Percentiles rank a stretch among this genome's conserved stretches.
Conservation (phyloP, 306 rosid species). For the Arachis hypogaea region DNA sequence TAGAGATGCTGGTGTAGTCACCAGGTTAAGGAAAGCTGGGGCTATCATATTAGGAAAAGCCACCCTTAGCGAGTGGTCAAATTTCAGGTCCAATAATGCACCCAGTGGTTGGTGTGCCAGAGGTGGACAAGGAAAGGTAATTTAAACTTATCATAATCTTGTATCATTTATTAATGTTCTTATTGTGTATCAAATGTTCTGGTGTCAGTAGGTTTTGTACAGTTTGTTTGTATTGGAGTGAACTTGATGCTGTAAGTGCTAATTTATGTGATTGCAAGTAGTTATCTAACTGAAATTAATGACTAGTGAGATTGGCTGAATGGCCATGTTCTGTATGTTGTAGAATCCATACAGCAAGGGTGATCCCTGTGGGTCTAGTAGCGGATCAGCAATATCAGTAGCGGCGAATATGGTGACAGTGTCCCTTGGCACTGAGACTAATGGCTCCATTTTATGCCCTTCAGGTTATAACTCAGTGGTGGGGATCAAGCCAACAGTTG, state of each 20-base stretch:
- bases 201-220: background rate
- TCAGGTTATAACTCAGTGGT: conserved; percentile 50
- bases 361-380: conserved; percentile 63
- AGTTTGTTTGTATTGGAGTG: background rate
- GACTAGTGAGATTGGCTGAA: too few relatives aligned
- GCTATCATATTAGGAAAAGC: conserved; percentile 77
- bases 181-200: too few relatives aligned
- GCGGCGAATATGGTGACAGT: conserved; percentile 69
- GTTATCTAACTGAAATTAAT: background rate
- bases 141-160: background rate
- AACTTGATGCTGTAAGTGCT: background rate
- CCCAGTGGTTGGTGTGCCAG: conserved; percentile 66
- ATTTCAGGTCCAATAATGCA: conserved; percentile 13
- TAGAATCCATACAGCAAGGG: conserved; percentile 56
- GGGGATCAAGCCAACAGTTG: conserved; percentile 69
- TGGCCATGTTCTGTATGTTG: background rate
- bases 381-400: conserved; percentile 67
- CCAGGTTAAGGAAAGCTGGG: conserved; percentile 64
- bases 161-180: background rate
- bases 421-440: conserved; percentile 61
- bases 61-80: conserved; percentile 64
- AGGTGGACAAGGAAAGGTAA: conserved; percentile 65
- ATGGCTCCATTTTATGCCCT: conserved; percentile 67
- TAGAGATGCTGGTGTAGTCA: conserved; percentile 67
- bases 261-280: background rate